Percentiles rank a stretch among this genome's conserved stretches.
Conservation (phyloP, 208 protist species). For the Leishmania arabica region DNA sequence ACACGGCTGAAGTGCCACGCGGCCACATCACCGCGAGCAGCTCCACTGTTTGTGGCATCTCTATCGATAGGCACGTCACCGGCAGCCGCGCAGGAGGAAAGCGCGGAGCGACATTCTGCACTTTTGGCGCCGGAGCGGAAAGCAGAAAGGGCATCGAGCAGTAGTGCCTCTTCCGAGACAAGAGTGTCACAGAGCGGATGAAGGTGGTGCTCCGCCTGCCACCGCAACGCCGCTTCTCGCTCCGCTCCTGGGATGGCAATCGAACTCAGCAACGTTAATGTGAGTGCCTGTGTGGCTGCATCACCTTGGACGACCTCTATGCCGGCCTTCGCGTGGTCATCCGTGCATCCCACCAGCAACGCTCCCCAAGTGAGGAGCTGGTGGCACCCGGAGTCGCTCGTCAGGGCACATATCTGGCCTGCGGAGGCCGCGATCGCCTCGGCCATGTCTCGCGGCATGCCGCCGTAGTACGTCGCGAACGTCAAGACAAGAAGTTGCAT, state of each 20-base stretch:
- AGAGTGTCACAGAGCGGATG: constrained; percentile 6
- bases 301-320: background rate
- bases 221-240: constrained; percentile 4
- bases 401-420: constrained; percentile 8
- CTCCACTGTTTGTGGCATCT: background rate
- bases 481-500: constrained; percentile 14
- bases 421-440: constrained; percentile 6
- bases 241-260: background rate
- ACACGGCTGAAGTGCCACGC: constrained; percentile 2
- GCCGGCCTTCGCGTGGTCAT: background rate
- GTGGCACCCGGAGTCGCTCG: constrained; percentile 5
- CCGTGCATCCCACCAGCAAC: background rate
- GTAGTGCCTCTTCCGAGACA: constrained; percentile 9
- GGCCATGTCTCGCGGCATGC: background rate
- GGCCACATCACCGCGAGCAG: background rate
- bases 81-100: background rate
- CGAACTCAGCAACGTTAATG: background rate
- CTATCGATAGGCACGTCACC: background rate
- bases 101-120: background rate
- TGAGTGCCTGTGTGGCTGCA: background rate
- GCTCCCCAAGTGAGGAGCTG: constrained; percentile 12
- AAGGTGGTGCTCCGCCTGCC: constrained; percentile 7
- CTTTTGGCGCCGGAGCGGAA: background rate
- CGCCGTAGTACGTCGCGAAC: background rate
- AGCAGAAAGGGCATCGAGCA: background rate